Percentiles rank a stretch among this genome's conserved stretches.
Evolutionary conservation across 306 rosid species (phyloP).

Genomic region (Cicer cuneatum): DNA sequence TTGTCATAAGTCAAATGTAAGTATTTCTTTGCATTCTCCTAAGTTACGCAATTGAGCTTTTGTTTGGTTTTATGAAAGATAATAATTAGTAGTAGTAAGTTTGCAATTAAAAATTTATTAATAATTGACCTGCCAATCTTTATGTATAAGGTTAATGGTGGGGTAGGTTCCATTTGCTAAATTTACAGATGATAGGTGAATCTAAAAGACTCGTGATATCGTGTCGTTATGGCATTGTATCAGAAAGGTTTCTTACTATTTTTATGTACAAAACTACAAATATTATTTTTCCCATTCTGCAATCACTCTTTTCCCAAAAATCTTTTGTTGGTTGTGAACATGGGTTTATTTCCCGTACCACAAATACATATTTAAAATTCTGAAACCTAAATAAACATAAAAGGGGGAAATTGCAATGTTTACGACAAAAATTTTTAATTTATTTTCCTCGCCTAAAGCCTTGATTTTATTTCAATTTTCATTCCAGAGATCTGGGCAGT

Average conservation of each 20-base stretch:
- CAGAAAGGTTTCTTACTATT: constrained; percentile 34
- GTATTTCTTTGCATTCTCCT: constrained; percentile 43
- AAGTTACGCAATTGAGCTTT: constrained; percentile 29
- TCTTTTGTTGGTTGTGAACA: constrained; percentile 33
- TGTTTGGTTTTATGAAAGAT: constrained; percentile 32
- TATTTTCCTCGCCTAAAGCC: constrained; percentile 3
- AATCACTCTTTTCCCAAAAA: constrained; percentile 30
- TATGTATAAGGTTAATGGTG: constrained; percentile 28
- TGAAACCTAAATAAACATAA: constrained; percentile 13
- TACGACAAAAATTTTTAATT: constrained; percentile 18
- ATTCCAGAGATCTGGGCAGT: constrained; percentile 87
- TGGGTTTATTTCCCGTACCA: constrained; percentile 11
- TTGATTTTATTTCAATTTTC: constrained; percentile 38
- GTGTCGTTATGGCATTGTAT: constrained; percentile 34
- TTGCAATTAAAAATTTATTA: constrained; percentile 14
- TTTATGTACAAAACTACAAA: constrained; percentile 38
- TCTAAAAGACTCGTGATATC: constrained; percentile 35
- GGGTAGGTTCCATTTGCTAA: constrained; percentile 38
- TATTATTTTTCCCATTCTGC: constrained; percentile 20
- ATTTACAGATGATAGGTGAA: constrained; percentile 15
- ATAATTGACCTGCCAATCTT: constrained; percentile 37
- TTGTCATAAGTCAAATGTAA: constrained; percentile 87
- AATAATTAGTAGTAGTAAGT: constrained; percentile 1
- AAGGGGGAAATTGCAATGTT: constrained; percentile 23
- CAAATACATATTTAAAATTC: constrained; percentile 20